Evolutionary conservation across 2,329 filamentous ascomycete genomes (phyloP).

Genomic region (Diaporthe humulicola): DNA sequence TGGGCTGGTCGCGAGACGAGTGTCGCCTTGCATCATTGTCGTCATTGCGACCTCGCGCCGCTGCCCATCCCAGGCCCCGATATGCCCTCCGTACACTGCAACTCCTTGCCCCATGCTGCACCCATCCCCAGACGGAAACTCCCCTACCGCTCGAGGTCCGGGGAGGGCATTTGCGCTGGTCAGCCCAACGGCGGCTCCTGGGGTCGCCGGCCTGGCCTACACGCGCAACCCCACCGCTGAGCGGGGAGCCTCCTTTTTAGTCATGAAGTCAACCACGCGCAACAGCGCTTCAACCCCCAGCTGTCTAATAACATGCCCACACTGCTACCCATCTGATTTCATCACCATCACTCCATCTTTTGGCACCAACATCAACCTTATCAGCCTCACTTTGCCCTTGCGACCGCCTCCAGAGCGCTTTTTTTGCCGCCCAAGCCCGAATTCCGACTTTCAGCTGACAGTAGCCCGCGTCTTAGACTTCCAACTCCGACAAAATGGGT

Average conservation of each 20-base stretch:
- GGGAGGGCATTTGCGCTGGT: conserved; percentile 21
- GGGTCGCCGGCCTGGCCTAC: conserved; percentile 43
- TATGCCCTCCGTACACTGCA: conserved; percentile 27
- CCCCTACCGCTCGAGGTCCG: not conserved
- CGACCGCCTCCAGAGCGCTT: conserved; percentile 39
- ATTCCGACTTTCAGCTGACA: conserved; percentile 44
- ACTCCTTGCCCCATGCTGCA: not conserved
- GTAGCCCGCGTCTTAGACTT: conserved; percentile 40
- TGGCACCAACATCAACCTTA: conserved; percentile 36
- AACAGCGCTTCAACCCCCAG: conserved; percentile 35
- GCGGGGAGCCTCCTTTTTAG: conserved; percentile 48
- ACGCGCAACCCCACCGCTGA: conserved; percentile 47
- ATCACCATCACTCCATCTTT: conserved; percentile 44
- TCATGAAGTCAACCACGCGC: conserved; percentile 49
- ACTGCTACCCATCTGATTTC: conserved; percentile 41
- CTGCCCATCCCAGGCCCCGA: conserved; percentile 24
- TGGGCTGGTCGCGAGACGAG: conserved; percentile 37
- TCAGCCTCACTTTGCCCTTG: conserved; percentile 27
- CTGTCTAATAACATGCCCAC: conserved; percentile 41
- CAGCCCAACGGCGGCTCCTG: conserved; percentile 34
- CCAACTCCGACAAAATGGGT: conserved; percentile 81
- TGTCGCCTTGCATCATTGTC: conserved; percentile 37
- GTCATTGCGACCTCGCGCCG: conserved; percentile 35
- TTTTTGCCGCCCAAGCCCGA: conserved; percentile 18
- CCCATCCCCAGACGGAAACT: conserved; percentile 4